Conservation (phyloP, 495 filamentous ascomycete species). For the Aspergillus bertholletiae region DNA sequence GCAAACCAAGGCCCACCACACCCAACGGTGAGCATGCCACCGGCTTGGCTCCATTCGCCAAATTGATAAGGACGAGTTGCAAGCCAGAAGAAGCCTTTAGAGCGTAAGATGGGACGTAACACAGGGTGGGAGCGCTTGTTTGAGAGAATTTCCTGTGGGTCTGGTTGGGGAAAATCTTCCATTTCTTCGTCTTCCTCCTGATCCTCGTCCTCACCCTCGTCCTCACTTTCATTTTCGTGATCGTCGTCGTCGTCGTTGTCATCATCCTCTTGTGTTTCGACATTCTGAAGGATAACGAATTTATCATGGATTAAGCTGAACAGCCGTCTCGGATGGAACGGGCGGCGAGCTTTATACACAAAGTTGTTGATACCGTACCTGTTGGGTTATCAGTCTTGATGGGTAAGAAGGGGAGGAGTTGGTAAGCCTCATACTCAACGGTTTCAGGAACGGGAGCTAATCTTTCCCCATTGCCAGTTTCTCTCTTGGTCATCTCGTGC, state of each 20-base stretch:
- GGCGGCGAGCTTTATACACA: conserved; percentile 48
- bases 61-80: conserved; percentile 41
- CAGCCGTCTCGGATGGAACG: conserved; percentile 49
- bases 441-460: conserved; percentile 55
- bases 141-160: conserved; percentile 33
- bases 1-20: conserved; percentile 54
- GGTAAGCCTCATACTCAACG: conserved; percentile 41
- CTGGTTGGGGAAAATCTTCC: conserved; percentile 34
- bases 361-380: conserved; percentile 55
- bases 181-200: conserved; percentile 19
- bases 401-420: no score
- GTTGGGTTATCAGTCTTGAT: no score
- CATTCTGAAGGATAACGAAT: conserved; percentile 50
- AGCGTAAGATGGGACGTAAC: conserved; percentile 41
- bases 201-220: conserved; percentile 20
- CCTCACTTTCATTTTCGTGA: conserved; percentile 30
- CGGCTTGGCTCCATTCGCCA: conserved; percentile 60
- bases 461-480: conserved; percentile 38
- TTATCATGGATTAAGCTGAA: conserved; percentile 50
- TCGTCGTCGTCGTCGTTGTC: conserved; percentile 32
- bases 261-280: conserved; percentile 33
- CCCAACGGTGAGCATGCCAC: conserved; percentile 53
- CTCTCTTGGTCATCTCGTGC: conserved; percentile 46
- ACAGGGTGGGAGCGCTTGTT: conserved; percentile 43
- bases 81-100: conserved; percentile 48